Base-by-base conservation (phyloP, 108 stramenopile genomes). In the Skeletonema potamos region DNA sequence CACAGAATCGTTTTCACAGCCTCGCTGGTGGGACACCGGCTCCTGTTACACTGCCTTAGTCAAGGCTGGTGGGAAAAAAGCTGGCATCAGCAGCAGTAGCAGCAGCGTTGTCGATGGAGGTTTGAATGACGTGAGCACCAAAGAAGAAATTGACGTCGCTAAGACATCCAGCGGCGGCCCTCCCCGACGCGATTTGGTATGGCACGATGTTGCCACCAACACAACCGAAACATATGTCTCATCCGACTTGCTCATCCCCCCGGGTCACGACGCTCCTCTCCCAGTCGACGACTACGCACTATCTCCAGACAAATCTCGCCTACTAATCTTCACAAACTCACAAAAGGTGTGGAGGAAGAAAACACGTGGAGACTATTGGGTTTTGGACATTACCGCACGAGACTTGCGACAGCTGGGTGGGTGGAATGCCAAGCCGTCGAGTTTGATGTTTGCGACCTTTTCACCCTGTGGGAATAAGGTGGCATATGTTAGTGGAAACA, bases 281-380 rank as follows among this genome's bases (percentile, higher is more conserved):
- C 11, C 57, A 33, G 51, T 77, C 20, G 76, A 77, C 64, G 76
- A 77, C 43, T 77, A 77, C 36, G 64, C 76, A 5, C 15, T 77
- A 0, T 69, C 68, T 1, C 68, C 76, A 6, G 76, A 77, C 43
- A 77, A 77, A 58, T 64, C 62, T 15, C 68, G 69, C 2, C 18
- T 77, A 27, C 22, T 77, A 6, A 70, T 77, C 13, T 77, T 77
- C 27, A 77, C 76, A 5, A 77, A 77, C 46, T 63, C 67, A 0
- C 76, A 64, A 33, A 77, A 77, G 58, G 76, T 77, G 1, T 77
- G 76, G 76, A n/a, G 76, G 3, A 77, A 77, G 58, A 77, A 70
- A 51, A 77, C 76, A 11, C 67, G 76, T 11, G 76, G 76, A 2
- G 76, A 77, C 60, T 77, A 77, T 58, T 77, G 76, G 76, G 76